phyloP scores from a whole-genome alignment of 805 yeast genomes.

The Sungouiella thailandica region DNA sequence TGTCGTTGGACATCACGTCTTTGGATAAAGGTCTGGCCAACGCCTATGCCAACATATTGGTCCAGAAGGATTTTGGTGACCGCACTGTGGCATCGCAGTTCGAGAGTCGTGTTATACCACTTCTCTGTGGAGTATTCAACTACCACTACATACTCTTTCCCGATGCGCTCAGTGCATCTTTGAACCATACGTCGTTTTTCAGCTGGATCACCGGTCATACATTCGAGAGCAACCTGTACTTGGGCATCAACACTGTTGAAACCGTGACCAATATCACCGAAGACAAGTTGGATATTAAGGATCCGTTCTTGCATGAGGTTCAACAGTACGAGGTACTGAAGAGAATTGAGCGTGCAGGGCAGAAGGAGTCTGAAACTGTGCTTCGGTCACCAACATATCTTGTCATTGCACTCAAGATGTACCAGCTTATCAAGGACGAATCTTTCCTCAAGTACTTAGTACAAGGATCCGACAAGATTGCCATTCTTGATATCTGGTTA shows the following conservation, averaged over 20 bases:
- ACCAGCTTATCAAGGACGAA: slow-evolving; percentile 7
- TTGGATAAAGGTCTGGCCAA: slow-evolving; percentile 18
- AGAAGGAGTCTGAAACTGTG: slow-evolving; percentile 1
- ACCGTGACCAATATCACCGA: not conserved
- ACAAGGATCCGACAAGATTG: not conserved
- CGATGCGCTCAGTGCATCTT: slow-evolving; percentile 9
- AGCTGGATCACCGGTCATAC: slow-evolving; percentile 15
- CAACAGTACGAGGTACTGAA: slow-evolving; percentile 1
- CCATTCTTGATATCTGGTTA: slow-evolving; percentile 27
- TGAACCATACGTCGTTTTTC: slow-evolving; percentile 12
- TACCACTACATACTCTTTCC: slow-evolving; percentile 17
- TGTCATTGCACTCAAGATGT: slow-evolving; percentile 6
- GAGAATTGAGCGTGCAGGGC: slow-evolving; percentile 1
- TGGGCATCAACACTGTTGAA: slow-evolving; percentile 2
- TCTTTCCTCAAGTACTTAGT: slow-evolving; percentile 6
- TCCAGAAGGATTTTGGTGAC: slow-evolving; percentile 11
- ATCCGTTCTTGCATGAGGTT: slow-evolving; percentile 2
- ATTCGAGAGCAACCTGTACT: slow-evolving; percentile 9
- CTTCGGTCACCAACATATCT: slow-evolving; percentile 8
- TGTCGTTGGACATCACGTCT: slow-evolving; percentile 27
- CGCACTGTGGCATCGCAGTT: slow-evolving; percentile 1
- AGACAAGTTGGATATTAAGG: not conserved
- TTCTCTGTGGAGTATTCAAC: slow-evolving; percentile 20
- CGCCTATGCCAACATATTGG: slow-evolving; percentile 14
- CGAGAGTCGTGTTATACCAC: slow-evolving; percentile 18